Evolutionary conservation across 139 green algal species (phyloP).

Genomic region (Chlorella sorokiniana): DNA sequence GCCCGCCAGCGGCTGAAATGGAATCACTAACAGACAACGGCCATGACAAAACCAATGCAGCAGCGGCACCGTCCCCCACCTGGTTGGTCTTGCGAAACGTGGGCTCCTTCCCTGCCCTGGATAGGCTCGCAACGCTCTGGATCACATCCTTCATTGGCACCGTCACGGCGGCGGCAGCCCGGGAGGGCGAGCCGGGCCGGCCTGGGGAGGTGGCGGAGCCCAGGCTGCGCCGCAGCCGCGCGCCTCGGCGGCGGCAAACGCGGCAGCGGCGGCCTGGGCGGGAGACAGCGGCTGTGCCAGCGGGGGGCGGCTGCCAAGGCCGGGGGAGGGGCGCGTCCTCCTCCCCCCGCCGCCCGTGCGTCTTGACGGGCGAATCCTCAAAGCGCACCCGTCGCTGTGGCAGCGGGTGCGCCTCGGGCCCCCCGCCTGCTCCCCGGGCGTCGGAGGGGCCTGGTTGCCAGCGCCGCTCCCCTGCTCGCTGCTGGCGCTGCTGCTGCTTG

Average conservation of each 20-base stretch:
- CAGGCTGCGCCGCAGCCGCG: neutral
- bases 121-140: constrained; percentile 75
- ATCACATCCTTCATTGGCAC: constrained; percentile 39
- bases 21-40: neutral
- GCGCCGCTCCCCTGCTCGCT: neutral
- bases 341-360: neutral
- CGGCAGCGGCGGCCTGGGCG: neutral
- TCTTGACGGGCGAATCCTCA: constrained; percentile 6
- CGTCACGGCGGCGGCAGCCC: neutral
- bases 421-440: neutral
- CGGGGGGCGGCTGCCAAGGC: neutral
- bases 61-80: neutral
- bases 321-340: neutral
- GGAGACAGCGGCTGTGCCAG: neutral
- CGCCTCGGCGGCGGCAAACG: neutral
- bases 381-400: neutral
- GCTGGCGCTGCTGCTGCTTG: neutral
- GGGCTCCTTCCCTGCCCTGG: constrained; percentile 73
- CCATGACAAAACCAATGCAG: neutral
- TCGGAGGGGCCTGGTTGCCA: neutral
- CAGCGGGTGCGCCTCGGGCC: neutral
- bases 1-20: neutral
- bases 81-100: constrained; percentile 90
- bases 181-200: neutral
- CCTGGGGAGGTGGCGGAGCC: no score